A percentile compares a stretch with the other conserved stretches of the same genome.
These are phyloP conservation scores for Filobasidium floriforme DNA, from an alignment of 768 basidiomycete species.

Conservation along the genomic window DNA sequence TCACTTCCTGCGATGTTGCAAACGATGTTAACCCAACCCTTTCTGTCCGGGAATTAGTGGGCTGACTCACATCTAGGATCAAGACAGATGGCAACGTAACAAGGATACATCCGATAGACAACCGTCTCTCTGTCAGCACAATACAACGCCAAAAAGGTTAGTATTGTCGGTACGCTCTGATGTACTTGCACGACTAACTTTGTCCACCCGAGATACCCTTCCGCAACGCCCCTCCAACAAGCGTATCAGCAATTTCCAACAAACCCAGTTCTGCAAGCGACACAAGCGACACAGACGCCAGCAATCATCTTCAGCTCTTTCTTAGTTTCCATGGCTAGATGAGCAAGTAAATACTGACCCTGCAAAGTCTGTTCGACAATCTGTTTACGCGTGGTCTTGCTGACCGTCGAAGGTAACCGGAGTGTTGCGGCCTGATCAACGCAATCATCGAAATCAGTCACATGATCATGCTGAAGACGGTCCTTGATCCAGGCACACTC, in stretches of 20 bases:
- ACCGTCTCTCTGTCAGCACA: constrained; percentile 22
- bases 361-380: constrained; percentile 50
- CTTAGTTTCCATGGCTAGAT: neutral
- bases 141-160: neutral
- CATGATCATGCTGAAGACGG: neutral
- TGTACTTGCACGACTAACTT: constrained; percentile 31
- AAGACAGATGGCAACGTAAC: constrained; percentile 58
- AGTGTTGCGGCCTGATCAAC: constrained; percentile 41
- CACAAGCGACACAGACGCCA: no score
- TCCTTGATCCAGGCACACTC: constrained; percentile 1
- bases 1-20: constrained; percentile 25
- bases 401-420: constrained; percentile 50
- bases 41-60: neutral
- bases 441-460: neutral
- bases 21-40: neutral
- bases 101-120: constrained; percentile 55
- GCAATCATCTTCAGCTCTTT: no score
- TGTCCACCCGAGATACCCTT: constrained; percentile 63
- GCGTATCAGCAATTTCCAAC: constrained; percentile 48
- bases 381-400: constrained; percentile 29
- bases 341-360: neutral
- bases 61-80: constrained; percentile 52
- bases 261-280: constrained; percentile 50
- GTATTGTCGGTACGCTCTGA: neutral
- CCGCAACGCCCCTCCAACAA: constrained; percentile 56